Evolutionary conservation across 2,329 filamentous ascomycete genomes (phyloP).

Genomic region (Monilinia laxa): DNA sequence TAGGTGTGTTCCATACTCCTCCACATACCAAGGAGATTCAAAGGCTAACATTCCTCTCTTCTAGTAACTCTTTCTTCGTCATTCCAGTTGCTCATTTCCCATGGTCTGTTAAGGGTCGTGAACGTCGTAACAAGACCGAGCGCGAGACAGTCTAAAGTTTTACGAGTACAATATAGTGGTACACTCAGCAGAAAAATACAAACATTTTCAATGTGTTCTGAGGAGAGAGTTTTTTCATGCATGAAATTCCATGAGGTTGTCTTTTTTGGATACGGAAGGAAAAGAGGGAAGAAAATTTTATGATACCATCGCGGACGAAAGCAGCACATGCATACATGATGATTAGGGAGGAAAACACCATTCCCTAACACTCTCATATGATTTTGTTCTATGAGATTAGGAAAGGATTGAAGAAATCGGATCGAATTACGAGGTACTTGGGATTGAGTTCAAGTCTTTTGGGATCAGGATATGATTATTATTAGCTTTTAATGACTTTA

Average conservation of each 20-base stretch:
- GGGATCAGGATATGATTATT: neutral
- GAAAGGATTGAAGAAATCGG: neutral
- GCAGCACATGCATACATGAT: neutral
- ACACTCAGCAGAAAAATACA: neutral
- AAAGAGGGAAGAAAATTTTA: neutral
- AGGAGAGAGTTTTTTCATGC: neutral
- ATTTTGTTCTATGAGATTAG: neutral
- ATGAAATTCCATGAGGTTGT: neutral
- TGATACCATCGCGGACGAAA: neutral
- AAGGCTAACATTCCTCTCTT: constrained; percentile 40
- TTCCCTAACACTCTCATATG: neutral
- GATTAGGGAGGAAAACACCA: neutral
- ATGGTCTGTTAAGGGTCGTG: constrained; percentile 78
- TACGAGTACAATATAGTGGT: neutral
- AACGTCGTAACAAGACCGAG: constrained; percentile 55
- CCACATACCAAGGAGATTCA: no score
- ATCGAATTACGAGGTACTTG: neutral
- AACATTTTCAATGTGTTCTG: neutral
- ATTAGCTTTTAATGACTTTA: neutral
- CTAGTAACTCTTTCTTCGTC: constrained; percentile 83
- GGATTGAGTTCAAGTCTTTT: neutral
- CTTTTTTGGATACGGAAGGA: neutral
- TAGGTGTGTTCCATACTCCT: constrained; percentile 48
- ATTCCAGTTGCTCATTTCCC: constrained; percentile 93
- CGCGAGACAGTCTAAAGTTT: constrained; percentile 34